Conservation (phyloP, 306 rosid genomes). For the Phaseolus lunatus region DNA sequence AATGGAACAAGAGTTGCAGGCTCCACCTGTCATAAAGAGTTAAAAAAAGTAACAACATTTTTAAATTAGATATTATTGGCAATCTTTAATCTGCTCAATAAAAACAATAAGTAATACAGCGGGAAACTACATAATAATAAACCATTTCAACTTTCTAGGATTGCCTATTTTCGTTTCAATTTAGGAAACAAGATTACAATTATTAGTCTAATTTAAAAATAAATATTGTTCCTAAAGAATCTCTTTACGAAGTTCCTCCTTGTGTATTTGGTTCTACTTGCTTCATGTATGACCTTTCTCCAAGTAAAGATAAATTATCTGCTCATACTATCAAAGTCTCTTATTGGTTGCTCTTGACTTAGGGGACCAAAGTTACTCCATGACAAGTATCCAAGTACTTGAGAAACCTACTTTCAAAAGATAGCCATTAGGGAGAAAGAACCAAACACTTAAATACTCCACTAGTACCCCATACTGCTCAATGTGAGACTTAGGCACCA, state of each 20-base stretch:
- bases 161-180: not conserved
- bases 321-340: not conserved
- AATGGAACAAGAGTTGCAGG: conserved; percentile 92
- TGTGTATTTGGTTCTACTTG: not conserved
- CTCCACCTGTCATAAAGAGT: conserved; percentile 71
- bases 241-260: not conserved
- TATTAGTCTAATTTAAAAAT: not conserved
- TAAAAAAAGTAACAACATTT: conserved; percentile 27
- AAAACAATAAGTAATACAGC: conserved; percentile 9
- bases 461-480: too few relatives aligned
- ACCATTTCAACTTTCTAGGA: not conserved
- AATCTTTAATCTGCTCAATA: conserved; percentile 7
- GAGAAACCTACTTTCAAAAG: too few relatives aligned
- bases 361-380: not conserved
- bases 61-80: conserved; percentile 13
- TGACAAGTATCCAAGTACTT: too few relatives aligned
- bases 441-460: too few relatives aligned
- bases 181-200: not conserved
- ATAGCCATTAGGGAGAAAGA: too few relatives aligned
- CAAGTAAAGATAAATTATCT: not conserved
- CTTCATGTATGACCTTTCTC: not conserved
- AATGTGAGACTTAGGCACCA: too few relatives aligned
- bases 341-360: not conserved
- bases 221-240: not conserved
- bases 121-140: not conserved